These are phyloP conservation scores for Pseudopyrenochaeta lycopersici DNA, from an alignment of 2,329 filamentous ascomycete genomes.

Conservation along the genomic window DNA sequence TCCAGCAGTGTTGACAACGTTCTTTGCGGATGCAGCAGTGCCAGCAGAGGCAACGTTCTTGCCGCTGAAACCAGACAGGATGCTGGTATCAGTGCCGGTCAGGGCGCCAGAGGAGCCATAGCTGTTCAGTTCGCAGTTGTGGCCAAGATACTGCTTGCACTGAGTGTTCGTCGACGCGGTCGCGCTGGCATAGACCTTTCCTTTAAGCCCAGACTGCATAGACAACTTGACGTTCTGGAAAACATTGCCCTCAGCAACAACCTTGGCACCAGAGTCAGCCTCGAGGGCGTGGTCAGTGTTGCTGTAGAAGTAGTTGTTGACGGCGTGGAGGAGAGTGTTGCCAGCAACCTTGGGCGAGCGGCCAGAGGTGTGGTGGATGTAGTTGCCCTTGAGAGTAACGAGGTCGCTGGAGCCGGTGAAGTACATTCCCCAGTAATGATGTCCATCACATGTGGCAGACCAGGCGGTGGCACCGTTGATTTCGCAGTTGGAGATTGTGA, in stretches of 20 bases:
- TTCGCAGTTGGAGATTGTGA: slow-evolving; percentile 69
- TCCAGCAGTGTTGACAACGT: slow-evolving; percentile 29
- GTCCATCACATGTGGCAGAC: slow-evolving; percentile 66
- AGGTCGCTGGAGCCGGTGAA: slow-evolving; percentile 65
- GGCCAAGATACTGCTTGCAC: slow-evolving; percentile 60
- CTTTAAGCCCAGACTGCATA: slow-evolving; percentile 53
- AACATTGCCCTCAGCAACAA: slow-evolving; percentile 66
- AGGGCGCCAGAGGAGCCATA: slow-evolving; percentile 40
- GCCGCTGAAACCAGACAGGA: slow-evolving; percentile 62
- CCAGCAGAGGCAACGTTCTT: slow-evolving; percentile 62
- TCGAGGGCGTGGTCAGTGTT: slow-evolving; percentile 68
- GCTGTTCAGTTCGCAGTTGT: slow-evolving; percentile 60
- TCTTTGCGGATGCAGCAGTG: slow-evolving; percentile 23
- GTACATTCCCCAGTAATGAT: slow-evolving; percentile 69
- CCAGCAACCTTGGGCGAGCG: slow-evolving; percentile 65
- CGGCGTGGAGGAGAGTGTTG: slow-evolving; percentile 67
- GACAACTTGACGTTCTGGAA: slow-evolving; percentile 63
- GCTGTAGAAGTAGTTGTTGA: slow-evolving; percentile 70
- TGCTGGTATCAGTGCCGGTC: slow-evolving; percentile 53
- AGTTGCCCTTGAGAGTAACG: slow-evolving; percentile 69
- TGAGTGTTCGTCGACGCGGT: slow-evolving; percentile 46
- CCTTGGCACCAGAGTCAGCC: slow-evolving; percentile 46
- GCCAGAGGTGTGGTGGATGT: slow-evolving; percentile 67
- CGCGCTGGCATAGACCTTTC: slow-evolving; percentile 52
- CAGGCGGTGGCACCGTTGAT: slow-evolving; percentile 64